A percentile compares a stretch with the other conserved stretches of the same genome.
phyloP scores from a whole-genome alignment of 768 basidiomycete species.

The Serendipita sp. region DNA sequence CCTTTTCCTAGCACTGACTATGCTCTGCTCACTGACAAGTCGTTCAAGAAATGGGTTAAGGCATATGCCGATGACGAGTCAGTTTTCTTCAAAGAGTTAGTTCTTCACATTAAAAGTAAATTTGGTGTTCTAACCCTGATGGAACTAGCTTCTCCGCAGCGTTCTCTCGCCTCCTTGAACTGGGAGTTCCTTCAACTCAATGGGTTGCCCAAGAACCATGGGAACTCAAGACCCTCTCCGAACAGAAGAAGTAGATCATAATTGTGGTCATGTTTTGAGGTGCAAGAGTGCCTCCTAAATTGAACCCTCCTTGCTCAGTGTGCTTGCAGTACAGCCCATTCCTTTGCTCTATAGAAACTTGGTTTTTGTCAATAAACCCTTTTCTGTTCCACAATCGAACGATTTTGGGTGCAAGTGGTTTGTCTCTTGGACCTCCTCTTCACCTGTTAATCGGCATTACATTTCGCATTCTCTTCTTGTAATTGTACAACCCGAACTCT shows the following conservation, averaged over 20 bases:
- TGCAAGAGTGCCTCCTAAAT: too few relatives aligned
- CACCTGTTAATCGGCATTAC: too few relatives aligned
- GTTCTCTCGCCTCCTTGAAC: constrained; percentile 70
- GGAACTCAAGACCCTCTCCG: constrained; percentile 41
- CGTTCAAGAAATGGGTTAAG: constrained; percentile 77
- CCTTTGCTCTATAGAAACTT: too few relatives aligned
- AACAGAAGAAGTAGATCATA: constrained; percentile 17
- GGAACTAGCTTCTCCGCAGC: constrained; percentile 59
- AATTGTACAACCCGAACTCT: too few relatives aligned
- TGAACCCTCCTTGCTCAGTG: too few relatives aligned
- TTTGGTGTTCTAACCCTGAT: constrained; percentile 5
- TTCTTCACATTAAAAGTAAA: constrained; percentile 9
- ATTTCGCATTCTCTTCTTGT: too few relatives aligned
- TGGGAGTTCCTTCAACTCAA: constrained; percentile 78
- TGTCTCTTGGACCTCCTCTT: too few relatives aligned
- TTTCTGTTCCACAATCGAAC: too few relatives aligned
- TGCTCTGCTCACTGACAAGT: constrained; percentile 76
- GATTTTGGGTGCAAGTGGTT: too few relatives aligned
- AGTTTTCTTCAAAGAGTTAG: constrained; percentile 88
- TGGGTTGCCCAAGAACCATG: constrained; percentile 59
- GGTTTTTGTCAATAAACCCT: too few relatives aligned
- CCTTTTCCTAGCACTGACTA: constrained; percentile 56
- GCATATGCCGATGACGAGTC: constrained; percentile 74
- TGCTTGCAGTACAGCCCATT: too few relatives aligned
- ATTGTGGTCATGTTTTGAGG: background rate